Evolutionary conservation across 148 eudicot genomes (phyloP).

Genomic region (Arbutus unedo): DNA sequence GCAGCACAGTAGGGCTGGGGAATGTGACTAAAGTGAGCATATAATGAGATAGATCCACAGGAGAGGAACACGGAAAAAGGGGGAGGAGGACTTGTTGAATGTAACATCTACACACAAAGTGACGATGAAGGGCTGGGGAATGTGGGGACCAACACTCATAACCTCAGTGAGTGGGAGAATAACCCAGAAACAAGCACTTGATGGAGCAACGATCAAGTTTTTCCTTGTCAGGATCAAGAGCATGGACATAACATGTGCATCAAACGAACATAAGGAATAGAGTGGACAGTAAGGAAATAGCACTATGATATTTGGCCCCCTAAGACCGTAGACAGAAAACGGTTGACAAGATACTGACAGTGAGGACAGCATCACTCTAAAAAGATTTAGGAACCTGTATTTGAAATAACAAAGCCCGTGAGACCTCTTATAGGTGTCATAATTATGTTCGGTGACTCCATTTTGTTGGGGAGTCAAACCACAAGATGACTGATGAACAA

Average conservation of each 20-base stretch:
- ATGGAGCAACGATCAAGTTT: not conserved
- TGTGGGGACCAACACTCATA: no score
- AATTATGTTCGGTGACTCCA: not conserved
- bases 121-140: no score
- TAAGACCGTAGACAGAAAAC: not conserved
- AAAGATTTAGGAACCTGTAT: not conserved
- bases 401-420: not conserved
- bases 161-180: no score
- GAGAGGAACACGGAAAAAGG: no score
- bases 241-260: not conserved
- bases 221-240: not conserved
- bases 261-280: not conserved
- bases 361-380: no score
- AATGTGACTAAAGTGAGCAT: no score
- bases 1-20: no score
- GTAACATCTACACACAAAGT: no score
- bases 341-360: not conserved
- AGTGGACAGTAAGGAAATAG: not conserved
- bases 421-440: no score
- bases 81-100: no score
- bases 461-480: not conserved
- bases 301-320: not conserved
- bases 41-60: no score
- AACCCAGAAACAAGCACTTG: not conserved
- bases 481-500: no score